Conservation (phyloP, 768 basidiomycete species). For the Phlebiopsis gigantea region DNA sequence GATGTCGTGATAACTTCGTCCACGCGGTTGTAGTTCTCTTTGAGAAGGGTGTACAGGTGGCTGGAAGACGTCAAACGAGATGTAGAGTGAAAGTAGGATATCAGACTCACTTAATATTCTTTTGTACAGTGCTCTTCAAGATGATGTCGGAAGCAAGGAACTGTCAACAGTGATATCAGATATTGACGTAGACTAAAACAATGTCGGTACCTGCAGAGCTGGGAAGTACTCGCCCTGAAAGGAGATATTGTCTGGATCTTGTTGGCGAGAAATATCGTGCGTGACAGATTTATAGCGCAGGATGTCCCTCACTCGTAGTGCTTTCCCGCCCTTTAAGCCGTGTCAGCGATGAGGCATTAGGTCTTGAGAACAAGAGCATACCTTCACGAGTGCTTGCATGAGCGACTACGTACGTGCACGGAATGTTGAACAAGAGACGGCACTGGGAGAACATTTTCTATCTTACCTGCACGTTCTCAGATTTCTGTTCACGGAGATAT, state of each 20-base stretch:
- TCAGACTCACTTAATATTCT: slow-evolving; percentile 25
- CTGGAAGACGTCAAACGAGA: slow-evolving; percentile 2
- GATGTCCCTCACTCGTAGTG: slow-evolving; percentile 26
- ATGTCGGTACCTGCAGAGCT: slow-evolving; percentile 21
- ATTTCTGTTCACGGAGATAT: slow-evolving; percentile 10
- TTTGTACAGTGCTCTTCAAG: slow-evolving; percentile 25
- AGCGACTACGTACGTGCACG: slow-evolving; percentile 17
- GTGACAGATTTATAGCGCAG: slow-evolving; percentile 20
- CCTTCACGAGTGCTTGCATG: slow-evolving; percentile 20
- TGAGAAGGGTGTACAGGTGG: slow-evolving; percentile 20
- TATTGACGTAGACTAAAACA: background rate
- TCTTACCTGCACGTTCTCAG: slow-evolving; percentile 25
- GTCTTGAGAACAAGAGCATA: slow-evolving; percentile 4
- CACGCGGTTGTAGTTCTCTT: slow-evolving; percentile 21
- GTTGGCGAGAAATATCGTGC: slow-evolving; percentile 12
- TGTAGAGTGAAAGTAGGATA: background rate
- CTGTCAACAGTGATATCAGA: slow-evolving; percentile 10
- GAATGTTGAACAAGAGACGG: background rate
- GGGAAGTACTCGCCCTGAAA: slow-evolving; percentile 29
- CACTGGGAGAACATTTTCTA: background rate
- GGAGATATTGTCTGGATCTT: slow-evolving; percentile 14
- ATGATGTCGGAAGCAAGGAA: slow-evolving; percentile 26
- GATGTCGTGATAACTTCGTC: slow-evolving; percentile 13
- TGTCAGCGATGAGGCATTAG: background rate
- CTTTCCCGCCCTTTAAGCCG: slow-evolving; percentile 25